Conservation (phyloP, 2,329 filamentous ascomycete genomes). For the Hymenotorrendiella dingleyae region DNA sequence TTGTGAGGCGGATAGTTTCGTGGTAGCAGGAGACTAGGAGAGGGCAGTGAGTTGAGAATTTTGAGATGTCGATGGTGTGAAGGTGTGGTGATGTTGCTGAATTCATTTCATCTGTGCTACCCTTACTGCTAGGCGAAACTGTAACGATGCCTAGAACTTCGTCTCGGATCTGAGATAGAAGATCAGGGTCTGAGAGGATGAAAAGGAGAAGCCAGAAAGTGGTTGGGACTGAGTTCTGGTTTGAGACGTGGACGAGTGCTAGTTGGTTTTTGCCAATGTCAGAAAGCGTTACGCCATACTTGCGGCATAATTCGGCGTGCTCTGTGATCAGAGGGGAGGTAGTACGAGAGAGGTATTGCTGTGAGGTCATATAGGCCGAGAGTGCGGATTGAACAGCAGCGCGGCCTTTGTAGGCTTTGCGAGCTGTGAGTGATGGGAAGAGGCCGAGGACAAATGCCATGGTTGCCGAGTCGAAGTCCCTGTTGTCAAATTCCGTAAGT, state of each 20-base stretch:
- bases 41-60: conserved; percentile 34
- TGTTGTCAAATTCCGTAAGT: conserved; percentile 29
- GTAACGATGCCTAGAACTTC: conserved; percentile 27
- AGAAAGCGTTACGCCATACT: conserved; percentile 20
- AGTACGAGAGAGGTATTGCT: conserved; percentile 27
- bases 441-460: conserved; percentile 26
- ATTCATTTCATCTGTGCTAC: conserved; percentile 17
- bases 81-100: too few relatives aligned
- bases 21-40: conserved; percentile 39
- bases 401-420: conserved; percentile 28
- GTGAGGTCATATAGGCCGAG: conserved; percentile 27
- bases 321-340: conserved; percentile 17
- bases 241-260: conserved; percentile 27
- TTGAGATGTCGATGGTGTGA: conserved; percentile 37
- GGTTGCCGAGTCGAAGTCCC: conserved; percentile 26
- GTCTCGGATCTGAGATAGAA: conserved; percentile 23
- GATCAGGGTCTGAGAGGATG: conserved; percentile 26
- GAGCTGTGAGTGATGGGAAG: conserved; percentile 28
- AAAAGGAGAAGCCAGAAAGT: conserved; percentile 34
- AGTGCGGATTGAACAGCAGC: conserved; percentile 34
- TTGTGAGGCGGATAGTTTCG: conserved; percentile 38
- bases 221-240: conserved; percentile 34
- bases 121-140: conserved; percentile 6
- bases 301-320: conserved; percentile 26
- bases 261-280: conserved; percentile 31